Base-by-base conservation (phyloP, 768 basidiomycete species). In the Tulasnella sp. region DNA sequence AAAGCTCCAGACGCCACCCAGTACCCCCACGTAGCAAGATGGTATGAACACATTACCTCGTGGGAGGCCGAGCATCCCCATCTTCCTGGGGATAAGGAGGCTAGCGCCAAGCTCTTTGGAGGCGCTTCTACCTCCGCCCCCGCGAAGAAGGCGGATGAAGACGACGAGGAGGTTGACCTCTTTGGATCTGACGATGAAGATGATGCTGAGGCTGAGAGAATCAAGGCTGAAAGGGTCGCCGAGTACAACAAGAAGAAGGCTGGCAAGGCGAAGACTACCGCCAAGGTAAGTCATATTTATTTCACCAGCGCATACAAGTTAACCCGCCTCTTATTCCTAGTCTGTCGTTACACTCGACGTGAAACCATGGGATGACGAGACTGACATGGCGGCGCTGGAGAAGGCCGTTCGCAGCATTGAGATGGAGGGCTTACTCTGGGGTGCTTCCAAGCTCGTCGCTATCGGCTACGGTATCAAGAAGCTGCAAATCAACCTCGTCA, bases 301-400 rank as follows among this genome's bases (percentile, higher is more conserved):
- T 3, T 62, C 21, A 46, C 27, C 24, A 48, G 22, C 5, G 49
- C 12, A 11, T 8, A 52, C 54, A 52, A 55, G 56, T 30, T 60
- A 27, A 42, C 42, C 58, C 15, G 46, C 15, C n/a, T 41, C 25
- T 54, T 54, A 24, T 59, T 34, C 15, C 60, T 71, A 97, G 92
- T 98, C 96, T 65, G 83, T 99, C 62, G 96, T 99, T 52, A 99
- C 94, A 49, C 75, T 98, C 66, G 94, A 98, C 65, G 92, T 99
- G 63, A 99, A 99, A 75, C 93, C 94, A 42, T 96, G 92, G 94
- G 94, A 98, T 71, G 94, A 98, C 69, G 92, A 96, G 76, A 99
- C 96, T 52, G 91, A 97, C 73, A 93, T 99, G 93, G 78, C 69
- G 45, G 87, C 76, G 52, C 77, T 98, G 66, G 94, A 98, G 73